Evolutionary conservation across 2,329 filamentous ascomycete species (phyloP).

Genomic region (Colletotrichum lupini): DNA sequence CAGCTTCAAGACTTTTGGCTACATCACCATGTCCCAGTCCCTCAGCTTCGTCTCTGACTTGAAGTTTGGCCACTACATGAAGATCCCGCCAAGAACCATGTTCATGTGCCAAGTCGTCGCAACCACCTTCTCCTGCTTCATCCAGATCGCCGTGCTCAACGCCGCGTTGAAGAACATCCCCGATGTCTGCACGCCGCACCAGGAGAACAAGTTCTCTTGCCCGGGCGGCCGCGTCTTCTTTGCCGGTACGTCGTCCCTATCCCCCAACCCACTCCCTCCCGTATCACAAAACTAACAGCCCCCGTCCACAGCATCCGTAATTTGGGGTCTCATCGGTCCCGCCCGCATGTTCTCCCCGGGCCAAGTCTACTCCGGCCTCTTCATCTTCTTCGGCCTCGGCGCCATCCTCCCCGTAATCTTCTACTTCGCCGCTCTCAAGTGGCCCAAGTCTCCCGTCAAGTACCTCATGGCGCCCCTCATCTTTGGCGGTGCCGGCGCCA

Average conservation of each 20-base stretch:
- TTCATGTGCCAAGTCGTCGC: slow-evolving; percentile 75
- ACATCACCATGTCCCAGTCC: slow-evolving; percentile 73
- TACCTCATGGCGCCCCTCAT: slow-evolving; percentile 72
- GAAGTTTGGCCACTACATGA: slow-evolving; percentile 81
- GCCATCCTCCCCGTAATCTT: slow-evolving; percentile 63
- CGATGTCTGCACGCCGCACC: slow-evolving; percentile 69
- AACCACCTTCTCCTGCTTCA: slow-evolving; percentile 73
- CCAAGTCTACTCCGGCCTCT: slow-evolving; percentile 70
- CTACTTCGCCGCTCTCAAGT: slow-evolving; percentile 60
- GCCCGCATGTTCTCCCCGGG: slow-evolving; percentile 72
- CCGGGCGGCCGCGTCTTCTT: slow-evolving; percentile 74
- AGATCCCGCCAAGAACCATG: slow-evolving; percentile 73
- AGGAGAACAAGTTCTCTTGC: slow-evolving; percentile 70
- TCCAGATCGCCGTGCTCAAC: slow-evolving; percentile 74
- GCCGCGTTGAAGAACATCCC: slow-evolving; percentile 70
- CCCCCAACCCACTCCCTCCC: neutral
- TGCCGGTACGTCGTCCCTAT: slow-evolving; percentile 54
- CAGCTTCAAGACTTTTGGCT: slow-evolving; percentile 73
- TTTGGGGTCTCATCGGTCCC: slow-evolving; percentile 75
- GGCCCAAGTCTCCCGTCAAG: slow-evolving; percentile 60
- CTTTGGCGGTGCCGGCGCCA: slow-evolving; percentile 67
- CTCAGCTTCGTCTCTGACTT: slow-evolving; percentile 73
- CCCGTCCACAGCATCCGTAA: slow-evolving; percentile 65
- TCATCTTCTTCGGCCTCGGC: slow-evolving; percentile 69
- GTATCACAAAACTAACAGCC: neutral